Base-by-base conservation (phyloP, 192 early-diverging fungal genomes). In the Linnemannia schmuckeri region DNA sequence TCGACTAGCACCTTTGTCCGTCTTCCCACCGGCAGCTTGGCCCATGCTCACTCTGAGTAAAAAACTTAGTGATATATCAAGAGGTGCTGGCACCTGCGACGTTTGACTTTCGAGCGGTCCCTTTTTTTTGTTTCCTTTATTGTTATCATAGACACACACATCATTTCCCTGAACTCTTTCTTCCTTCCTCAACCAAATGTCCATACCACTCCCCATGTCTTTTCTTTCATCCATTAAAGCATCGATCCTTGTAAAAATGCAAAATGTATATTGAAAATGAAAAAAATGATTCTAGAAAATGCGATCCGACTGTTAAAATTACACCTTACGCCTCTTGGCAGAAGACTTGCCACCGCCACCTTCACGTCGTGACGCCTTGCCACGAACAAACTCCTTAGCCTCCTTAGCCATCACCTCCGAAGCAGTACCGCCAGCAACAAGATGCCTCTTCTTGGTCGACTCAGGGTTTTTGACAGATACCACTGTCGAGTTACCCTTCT, bases 381-480 rank as follows among this genome's bases (percentile, higher is more conserved):
- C 79, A 1, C 80, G 70, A 6, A 74, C 75, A 70, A 87, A 76
- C 37, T 87, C 87, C 76, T 88, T 90, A 37, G 83, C 75, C 57
- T 93, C 92, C 74, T 92, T 89, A 33, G 68, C 77, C 70, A 90
- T 80, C 35, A 92, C 90, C 18, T 89, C 88, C 18, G 79, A 85
- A 0, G 90, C 92, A 52, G 90, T 90, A 57, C 92, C 91, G 8
- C 81, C 76, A 22, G 72, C 42, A 24, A 88, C 70, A 75, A 89
- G 74, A 52, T 89, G 87, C 42, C 85, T 76, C 88, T 92, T 92
- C 85, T 93, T 93, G 68, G 90, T 89, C 20, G 90, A 92, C 13
- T 94, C 89, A 0, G 90, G 88, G 79, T 96, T 96, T 82, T 93
- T 93, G 70, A 98, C 91, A 44, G 95, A 95, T 3, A 98, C 92